Conservation (phyloP, 164 flowering plant species). For the Stephania yunnanensis region DNA sequence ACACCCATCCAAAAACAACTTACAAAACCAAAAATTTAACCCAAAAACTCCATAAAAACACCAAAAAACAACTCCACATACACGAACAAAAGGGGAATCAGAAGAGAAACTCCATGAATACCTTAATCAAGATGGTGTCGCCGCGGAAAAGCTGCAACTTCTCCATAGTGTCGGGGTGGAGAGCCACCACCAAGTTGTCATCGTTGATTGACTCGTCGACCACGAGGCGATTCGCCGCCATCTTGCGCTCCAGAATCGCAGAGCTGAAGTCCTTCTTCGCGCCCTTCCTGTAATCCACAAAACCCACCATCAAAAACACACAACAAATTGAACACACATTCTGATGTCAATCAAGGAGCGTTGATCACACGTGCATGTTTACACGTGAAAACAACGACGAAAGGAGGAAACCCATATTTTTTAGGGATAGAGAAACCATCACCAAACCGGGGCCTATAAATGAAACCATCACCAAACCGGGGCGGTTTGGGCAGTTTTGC, state of each 20-base stretch:
- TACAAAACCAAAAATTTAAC: not conserved
- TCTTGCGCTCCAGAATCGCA: constrained; percentile 79
- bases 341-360: too few relatives aligned
- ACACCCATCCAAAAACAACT: too few relatives aligned
- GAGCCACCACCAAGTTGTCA: constrained; percentile 74
- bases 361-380: too few relatives aligned
- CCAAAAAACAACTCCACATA: not conserved
- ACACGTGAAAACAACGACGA: too few relatives aligned
- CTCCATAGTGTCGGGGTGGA: constrained; percentile 76
- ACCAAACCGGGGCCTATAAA: too few relatives aligned
- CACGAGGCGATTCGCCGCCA: constrained; percentile 69
- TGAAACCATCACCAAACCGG: too few relatives aligned
- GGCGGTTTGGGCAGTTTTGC: too few relatives aligned
- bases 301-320: constrained; percentile 1
- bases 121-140: constrained; percentile 75
- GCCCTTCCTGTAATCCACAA: constrained; percentile 38
- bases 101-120: constrained; percentile 6
- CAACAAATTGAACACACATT: not conserved
- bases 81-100: not conserved
- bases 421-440: too few relatives aligned
- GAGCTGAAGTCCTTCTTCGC: constrained; percentile 76
- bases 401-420: too few relatives aligned
- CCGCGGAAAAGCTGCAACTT: constrained; percentile 84
- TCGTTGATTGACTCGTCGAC: constrained; percentile 78
- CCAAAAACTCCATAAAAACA: not conserved